Evolutionary conservation across 176 grass and related monocot species (phyloP).

Genomic region (Alopecurus myosuroides): DNA sequence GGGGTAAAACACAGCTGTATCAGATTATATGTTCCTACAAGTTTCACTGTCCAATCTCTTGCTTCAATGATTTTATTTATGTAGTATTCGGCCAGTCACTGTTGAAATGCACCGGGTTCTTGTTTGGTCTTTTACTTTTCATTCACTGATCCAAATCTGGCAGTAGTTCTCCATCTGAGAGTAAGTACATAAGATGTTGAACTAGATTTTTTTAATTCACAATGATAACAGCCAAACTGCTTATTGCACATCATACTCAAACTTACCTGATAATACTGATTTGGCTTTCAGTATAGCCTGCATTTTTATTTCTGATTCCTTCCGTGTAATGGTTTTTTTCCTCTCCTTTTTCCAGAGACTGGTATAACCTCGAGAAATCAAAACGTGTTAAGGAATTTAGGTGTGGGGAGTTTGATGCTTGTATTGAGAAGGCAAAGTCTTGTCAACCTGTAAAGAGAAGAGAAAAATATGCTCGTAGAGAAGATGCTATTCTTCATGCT

Average conservation of each 20-base stretch:
- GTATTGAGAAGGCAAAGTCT: conserved; percentile 75
- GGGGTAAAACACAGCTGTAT: background rate
- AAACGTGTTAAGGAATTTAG: conserved; percentile 85
- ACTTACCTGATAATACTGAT: background rate
- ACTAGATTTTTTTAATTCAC: background rate
- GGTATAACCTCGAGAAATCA: conserved; percentile 93
- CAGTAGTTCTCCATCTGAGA: background rate
- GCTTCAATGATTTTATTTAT: background rate
- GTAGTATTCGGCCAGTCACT: background rate
- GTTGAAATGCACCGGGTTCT: background rate
- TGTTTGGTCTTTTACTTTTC: background rate
- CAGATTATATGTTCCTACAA: background rate
- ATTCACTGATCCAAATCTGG: background rate
- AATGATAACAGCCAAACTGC: conserved; percentile 1
- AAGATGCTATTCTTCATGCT: conserved; percentile 88
- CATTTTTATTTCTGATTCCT: conserved; percentile 7
- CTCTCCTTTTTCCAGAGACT: conserved; percentile 50
- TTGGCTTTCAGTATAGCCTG: background rate
- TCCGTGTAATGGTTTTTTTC: conserved; percentile 15
- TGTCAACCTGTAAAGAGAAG: conserved; percentile 74
- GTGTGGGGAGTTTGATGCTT: conserved; percentile 89
- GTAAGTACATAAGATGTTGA: background rate
- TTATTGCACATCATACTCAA: background rate
- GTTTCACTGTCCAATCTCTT: conserved; percentile 6
- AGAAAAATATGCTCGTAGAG: conserved; percentile 85